Conservation (phyloP, 2,329 filamentous ascomycete genomes). For the Parastagonospora avenae region DNA sequence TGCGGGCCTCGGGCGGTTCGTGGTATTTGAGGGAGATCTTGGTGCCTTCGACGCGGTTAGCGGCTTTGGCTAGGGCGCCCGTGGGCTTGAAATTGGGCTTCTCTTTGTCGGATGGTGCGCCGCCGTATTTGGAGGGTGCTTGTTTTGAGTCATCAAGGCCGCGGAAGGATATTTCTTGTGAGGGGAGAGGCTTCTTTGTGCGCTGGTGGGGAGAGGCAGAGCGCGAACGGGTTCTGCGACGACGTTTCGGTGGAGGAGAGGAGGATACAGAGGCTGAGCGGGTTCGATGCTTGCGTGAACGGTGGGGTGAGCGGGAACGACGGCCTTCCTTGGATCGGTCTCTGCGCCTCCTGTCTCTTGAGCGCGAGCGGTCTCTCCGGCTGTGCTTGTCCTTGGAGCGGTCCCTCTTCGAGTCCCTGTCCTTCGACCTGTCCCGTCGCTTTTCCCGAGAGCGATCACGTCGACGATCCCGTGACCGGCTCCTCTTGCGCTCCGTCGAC, state of each 20-base stretch:
- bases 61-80: constrained; percentile 83
- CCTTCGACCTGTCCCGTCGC: constrained; percentile 10
- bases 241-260: constrained; percentile 42
- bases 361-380: constrained; percentile 20
- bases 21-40: constrained; percentile 90
- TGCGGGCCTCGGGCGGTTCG: constrained; percentile 90
- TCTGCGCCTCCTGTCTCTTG: constrained; percentile 20
- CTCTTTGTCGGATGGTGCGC: constrained; percentile 66
- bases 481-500: constrained; percentile 12
- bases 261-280: constrained; percentile 32
- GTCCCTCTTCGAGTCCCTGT: constrained; percentile 16
- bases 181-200: constrained; percentile 51
- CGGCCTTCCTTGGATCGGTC: constrained; percentile 18
- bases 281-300: constrained; percentile 28
- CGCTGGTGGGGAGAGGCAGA: constrained; percentile 51
- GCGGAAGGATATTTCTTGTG: constrained; percentile 54
- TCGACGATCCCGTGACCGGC: constrained; percentile 15
- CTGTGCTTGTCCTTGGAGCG: constrained; percentile 19
- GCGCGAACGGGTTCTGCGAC: constrained; percentile 43
- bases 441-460: constrained; percentile 15
- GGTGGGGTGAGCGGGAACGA: constrained; percentile 31
- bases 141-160: constrained; percentile 38
- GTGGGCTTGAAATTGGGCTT: constrained; percentile 85
- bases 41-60: constrained; percentile 79
- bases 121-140: constrained; percentile 38